A percentile compares a stretch with the other conserved stretches of the same genome.
These are phyloP conservation scores for Nigrograna mackinnonii DNA, from an alignment of 2,329 filamentous ascomycete species.

Conservation along the genomic window DNA sequence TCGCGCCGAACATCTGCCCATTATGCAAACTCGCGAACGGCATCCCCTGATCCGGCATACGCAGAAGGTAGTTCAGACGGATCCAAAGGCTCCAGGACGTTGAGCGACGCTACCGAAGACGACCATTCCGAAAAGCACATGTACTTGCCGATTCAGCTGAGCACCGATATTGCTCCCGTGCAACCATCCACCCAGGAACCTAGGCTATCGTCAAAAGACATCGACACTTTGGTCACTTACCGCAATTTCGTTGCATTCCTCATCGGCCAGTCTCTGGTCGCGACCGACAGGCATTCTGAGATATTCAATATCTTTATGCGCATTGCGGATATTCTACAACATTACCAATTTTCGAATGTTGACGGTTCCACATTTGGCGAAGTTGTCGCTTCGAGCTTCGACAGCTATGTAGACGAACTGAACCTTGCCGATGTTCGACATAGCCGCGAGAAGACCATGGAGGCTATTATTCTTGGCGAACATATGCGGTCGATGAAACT, in stretches of 20 bases:
- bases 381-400: constrained; percentile 66
- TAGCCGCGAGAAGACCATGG: constrained; percentile 86
- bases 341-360: constrained; percentile 64
- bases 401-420: constrained; percentile 77
- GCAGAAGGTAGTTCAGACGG: constrained; percentile 44
- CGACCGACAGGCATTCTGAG: constrained; percentile 57
- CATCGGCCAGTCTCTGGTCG: constrained; percentile 63
- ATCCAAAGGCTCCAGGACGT: constrained; percentile 52
- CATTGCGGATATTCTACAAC: constrained; percentile 59
- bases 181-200: constrained; percentile 25
- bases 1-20: constrained; percentile 22
- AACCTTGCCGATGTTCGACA: constrained; percentile 76
- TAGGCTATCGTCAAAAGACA: constrained; percentile 50
- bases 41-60: constrained; percentile 35
- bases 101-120: constrained; percentile 54
- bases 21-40: constrained; percentile 28
- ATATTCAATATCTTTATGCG: constrained; percentile 66
- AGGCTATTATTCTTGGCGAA: constrained; percentile 88
- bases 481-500: constrained; percentile 79
- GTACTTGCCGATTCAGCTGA: constrained; percentile 62
- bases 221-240: constrained; percentile 61
- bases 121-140: constrained; percentile 55
- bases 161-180: constrained; percentile 50
- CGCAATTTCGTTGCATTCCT: constrained; percentile 68
- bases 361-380: constrained; percentile 68